Conservation (phyloP, 2,329 filamentous ascomycete species). For the Pseudonectria buxi region DNA sequence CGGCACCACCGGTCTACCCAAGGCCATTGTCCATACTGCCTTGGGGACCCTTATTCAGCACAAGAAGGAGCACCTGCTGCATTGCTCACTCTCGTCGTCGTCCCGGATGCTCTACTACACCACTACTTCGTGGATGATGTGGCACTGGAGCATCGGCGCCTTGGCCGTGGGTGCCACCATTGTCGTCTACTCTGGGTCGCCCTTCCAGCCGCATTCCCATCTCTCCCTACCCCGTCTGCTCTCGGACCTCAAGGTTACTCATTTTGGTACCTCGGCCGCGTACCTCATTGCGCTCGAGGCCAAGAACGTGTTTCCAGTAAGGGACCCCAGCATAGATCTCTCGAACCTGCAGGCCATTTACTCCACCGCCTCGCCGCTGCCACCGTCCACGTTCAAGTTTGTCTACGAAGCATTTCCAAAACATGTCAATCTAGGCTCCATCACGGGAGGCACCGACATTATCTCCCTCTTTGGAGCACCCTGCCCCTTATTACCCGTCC, state of each 20-base stretch:
- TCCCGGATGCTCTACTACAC: constrained; percentile 89
- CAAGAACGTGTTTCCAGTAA: constrained; percentile 53
- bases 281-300: constrained; percentile 90
- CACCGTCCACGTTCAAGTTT: constrained; percentile 87
- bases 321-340: constrained; percentile 49
- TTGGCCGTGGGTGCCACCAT: constrained; percentile 77
- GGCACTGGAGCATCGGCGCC: constrained; percentile 90
- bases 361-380: constrained; percentile 85
- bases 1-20: constrained; percentile 80
- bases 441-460: constrained; percentile 95
- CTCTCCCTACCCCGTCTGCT: constrained; percentile 78
- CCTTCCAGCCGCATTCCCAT: constrained; percentile 73
- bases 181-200: constrained; percentile 86
- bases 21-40: constrained; percentile 90
- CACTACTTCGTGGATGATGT: constrained; percentile 99
- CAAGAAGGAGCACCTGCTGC: constrained; percentile 90
- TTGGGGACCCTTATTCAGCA: constrained; percentile 89
- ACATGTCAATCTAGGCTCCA: constrained; percentile 80
- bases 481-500: constrained; percentile 67
- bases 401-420: constrained; percentile 78
- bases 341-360: constrained; percentile 75
- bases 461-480: constrained; percentile 90
- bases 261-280: constrained; percentile 92
- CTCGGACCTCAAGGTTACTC: constrained; percentile 73
- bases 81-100: constrained; percentile 67